Evolutionary conservation across 805 yeast species (phyloP).

Genomic region (Cyberlindnera xylosilytica): DNA sequence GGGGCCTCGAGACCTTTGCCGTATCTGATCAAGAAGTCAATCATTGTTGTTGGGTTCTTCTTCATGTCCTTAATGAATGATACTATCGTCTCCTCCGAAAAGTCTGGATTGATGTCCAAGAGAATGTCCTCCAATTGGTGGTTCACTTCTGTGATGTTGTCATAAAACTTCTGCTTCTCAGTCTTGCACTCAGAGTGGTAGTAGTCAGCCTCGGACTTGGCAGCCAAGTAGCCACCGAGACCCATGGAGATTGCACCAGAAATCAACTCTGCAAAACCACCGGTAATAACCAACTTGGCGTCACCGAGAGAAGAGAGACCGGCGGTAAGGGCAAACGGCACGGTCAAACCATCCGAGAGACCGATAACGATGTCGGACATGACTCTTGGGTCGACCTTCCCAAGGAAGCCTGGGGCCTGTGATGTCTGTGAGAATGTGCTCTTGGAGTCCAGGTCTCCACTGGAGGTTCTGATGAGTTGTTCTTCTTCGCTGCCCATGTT

Average conservation of each 20-base stretch:
- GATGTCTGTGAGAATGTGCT: conserved; percentile 10
- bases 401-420: conserved; percentile 35
- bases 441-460: conserved; percentile 7
- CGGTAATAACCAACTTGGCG: conserved; percentile 87
- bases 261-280: conserved; percentile 96
- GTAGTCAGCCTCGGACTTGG: conserved; percentile 80
- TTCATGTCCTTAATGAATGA: conserved; percentile 77
- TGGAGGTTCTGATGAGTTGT: conserved; percentile 1
- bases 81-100: conserved; percentile 67
- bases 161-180: conserved; percentile 67
- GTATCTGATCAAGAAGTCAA: conserved; percentile 81
- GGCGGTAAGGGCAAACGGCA: conserved; percentile 98
- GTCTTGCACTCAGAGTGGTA: conserved; percentile 67
- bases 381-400: conserved; percentile 79
- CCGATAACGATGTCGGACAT: conserved; percentile 94
- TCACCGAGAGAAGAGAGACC: conserved; percentile 91
- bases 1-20: conserved; percentile 96
- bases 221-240: conserved; percentile 93
- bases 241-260: conserved; percentile 99
- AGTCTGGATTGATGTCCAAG: conserved; percentile 56
- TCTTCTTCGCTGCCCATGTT: conserved; percentile 13
- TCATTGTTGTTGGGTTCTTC: conserved; percentile 70
- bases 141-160: conserved; percentile 60
- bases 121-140: conserved; percentile 81
- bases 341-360: conserved; percentile 91